Evolutionary conservation across 2,329 filamentous ascomycete species (phyloP), one percentile per base, ranked within the genome.

Genomic region (Pseudocercospora fuligena): DNA sequence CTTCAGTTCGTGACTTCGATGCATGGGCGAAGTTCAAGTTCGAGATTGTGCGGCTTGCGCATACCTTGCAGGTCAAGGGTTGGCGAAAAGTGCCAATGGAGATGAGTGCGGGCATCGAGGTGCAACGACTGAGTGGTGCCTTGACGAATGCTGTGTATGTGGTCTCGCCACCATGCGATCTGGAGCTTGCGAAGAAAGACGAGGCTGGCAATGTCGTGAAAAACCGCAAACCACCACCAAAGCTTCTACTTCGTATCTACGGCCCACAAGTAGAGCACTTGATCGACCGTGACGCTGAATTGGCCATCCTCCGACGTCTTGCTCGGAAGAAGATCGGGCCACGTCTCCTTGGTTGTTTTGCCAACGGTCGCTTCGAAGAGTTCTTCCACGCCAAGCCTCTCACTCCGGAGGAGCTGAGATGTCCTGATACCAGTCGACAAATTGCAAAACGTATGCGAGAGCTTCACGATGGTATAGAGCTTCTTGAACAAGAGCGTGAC

Each of bases 381-480:
- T 98, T 90, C 77, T 92, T 97, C 77, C 88, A 97, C 76, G 93
- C 95, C 0, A 88, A 88, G 43, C 90, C 95, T 0, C 85, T 99
- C 49, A 94, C 90, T 0, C 85, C 90, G 0, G 83, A 87, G 27
- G 92, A 97, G 71, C 81, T 99, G 54, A 90, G 92, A 43, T 88
- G 92, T 33, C 87, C 92, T 0, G 92, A 93, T 59, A 97, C 92
- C 0, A 96, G 92, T 36, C 91, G 88, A 75, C 92, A 97, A 76
- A 99, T 99, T 75, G 94, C 95, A 12, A 98, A 98, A 83, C 92
- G 95, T 60, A 97, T 99, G 93, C 87, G 94, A 69, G 95, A 99
- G 79, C 85, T 99, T 40, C 95, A 99, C 74, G 92, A 97, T 61
- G 95, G 95, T 0, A 90, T 99, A 68, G 93, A 97, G 29, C 83